Conservation (phyloP, 495 filamentous ascomycete species). For the Chaetomium fimeti region DNA sequence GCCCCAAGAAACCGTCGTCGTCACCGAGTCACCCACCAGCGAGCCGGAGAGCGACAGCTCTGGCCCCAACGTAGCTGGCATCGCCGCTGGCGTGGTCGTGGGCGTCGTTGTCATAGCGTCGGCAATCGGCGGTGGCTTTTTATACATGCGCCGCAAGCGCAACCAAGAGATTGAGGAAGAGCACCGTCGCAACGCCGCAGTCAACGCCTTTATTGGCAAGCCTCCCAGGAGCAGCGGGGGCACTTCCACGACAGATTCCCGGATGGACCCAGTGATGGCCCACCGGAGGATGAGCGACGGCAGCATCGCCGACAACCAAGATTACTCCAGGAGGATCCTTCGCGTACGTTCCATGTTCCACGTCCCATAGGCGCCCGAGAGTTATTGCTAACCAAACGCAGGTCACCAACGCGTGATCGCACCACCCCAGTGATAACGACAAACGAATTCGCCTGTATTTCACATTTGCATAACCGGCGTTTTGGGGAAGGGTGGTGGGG, state of each 20-base stretch:
- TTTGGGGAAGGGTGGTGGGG: slow-evolving; percentile 34
- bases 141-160: slow-evolving; percentile 72
- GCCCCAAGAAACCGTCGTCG: background rate
- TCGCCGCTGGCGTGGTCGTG: slow-evolving; percentile 86
- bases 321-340: slow-evolving; percentile 93
- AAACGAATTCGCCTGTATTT: slow-evolving; percentile 52
- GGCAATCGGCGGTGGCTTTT: slow-evolving; percentile 64
- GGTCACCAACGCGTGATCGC: slow-evolving; percentile 58
- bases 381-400: slow-evolving; percentile 36
- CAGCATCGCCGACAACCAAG: slow-evolving; percentile 96
- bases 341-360: slow-evolving; percentile 58
- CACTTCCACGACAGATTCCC: slow-evolving; percentile 69
- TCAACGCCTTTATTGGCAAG: slow-evolving; percentile 67
- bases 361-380: background rate
- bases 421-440: slow-evolving; percentile 43
- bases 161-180: slow-evolving; percentile 75
- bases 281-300: slow-evolving; percentile 89
- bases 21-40: slow-evolving; percentile 11
- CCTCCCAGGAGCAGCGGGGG: slow-evolving; percentile 53
- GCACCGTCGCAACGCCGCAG: slow-evolving; percentile 69
- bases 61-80: slow-evolving; percentile 56
- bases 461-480: slow-evolving; percentile 54
- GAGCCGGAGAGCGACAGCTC: slow-evolving; percentile 23
- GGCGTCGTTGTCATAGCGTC: slow-evolving; percentile 69
- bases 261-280: slow-evolving; percentile 86